Evolutionary conservation across 768 basidiomycete genomes (phyloP).

Genomic region (Mycena galericulata): DNA sequence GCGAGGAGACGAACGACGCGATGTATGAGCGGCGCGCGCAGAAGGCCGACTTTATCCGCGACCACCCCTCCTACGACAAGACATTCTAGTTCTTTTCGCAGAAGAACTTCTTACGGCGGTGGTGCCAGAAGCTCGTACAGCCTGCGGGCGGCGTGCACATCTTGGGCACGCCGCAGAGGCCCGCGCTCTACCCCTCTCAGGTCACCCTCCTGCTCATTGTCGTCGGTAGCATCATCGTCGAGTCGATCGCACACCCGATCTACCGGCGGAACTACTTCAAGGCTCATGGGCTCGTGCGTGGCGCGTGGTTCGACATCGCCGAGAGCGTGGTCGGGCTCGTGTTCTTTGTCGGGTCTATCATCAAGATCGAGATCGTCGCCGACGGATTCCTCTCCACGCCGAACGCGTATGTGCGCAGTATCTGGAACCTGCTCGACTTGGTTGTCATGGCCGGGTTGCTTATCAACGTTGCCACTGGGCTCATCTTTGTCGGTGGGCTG

Average conservation of each 20-base stretch:
- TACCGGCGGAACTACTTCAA: constrained; percentile 83
- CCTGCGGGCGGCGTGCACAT: constrained; percentile 90
- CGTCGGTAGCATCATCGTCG: constrained; percentile 84
- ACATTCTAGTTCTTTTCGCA: constrained; percentile 92
- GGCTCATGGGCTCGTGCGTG: constrained; percentile 67
- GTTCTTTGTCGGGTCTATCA: constrained; percentile 83
- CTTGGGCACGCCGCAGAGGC: constrained; percentile 79
- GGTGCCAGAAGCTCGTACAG: constrained; percentile 86
- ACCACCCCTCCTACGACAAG: constrained; percentile 91
- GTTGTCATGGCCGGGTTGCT: constrained; percentile 83
- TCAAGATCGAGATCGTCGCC: constrained; percentile 93
- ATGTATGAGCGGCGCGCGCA: constrained; percentile 77
- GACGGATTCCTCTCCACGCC: constrained; percentile 94
- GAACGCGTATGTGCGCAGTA: constrained; percentile 90
- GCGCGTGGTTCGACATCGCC: constrained; percentile 89
- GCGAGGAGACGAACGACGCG: constrained; percentile 70
- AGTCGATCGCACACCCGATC: constrained; percentile 84
- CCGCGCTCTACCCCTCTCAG: constrained; percentile 79
- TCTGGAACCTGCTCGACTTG: constrained; percentile 94
- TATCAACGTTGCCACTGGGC: constrained; percentile 76
- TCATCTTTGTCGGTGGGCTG: constrained; percentile 83
- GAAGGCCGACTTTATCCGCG: constrained; percentile 88
- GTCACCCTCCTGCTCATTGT: constrained; percentile 80
- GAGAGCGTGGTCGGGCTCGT: constrained; percentile 78
- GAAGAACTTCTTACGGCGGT: constrained; percentile 73